Evolutionary conservation across 768 basidiomycete genomes (phyloP), one percentile per base, ranked within the genome.

Genomic region (Tulasnella calospora): DNA sequence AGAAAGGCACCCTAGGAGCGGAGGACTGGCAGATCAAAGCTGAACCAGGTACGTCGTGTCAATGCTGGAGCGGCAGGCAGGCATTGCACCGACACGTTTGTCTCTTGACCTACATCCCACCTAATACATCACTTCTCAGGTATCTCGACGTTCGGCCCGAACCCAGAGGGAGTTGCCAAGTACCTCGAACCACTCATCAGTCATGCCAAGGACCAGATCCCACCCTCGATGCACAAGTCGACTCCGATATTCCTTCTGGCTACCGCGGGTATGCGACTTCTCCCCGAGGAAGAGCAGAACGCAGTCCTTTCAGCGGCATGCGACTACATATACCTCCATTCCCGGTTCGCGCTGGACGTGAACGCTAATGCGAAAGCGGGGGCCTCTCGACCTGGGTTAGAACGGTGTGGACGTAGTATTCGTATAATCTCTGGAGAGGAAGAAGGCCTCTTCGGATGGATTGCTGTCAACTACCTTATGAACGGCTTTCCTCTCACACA

Each of bases 401-500:
- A 94, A 13, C 94, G 94, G 3, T 99, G 97, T 83, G 94, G 94
- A n/a, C 90, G 93, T 71, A 96, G 92, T 81, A 90, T 99, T 2
- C 91, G 92, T 67, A 95, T 99, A 80, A 99, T 99, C 82, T 94
- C 94, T 3, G 98, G 98, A 79, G 96, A 99, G 84, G 98, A 99
- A 84, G 98, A 99, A 83, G 98, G 98, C 0, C 86, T 99, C 61
- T 99, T 96, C 84, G 98, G 98, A 0, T 99, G 98, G 98, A 95
- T 99, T 78, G 96, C 96, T 0, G 95, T 99, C 82, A 99, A 99
- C 85, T 99, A 99, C 84, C 91, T 99, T 72, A 96, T 98, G 94
- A 94, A 99, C 82, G 97, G 96, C 1, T 99, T 99, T 82, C 85
- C 85, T 19, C 83, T 84, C 77, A 82, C 36, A 19, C 76, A 76